Percentiles rank a stretch among this genome's conserved stretches.
Conservation (phyloP, 768 basidiomycete genomes). For the Naganishia vaughanmartiniae region DNA sequence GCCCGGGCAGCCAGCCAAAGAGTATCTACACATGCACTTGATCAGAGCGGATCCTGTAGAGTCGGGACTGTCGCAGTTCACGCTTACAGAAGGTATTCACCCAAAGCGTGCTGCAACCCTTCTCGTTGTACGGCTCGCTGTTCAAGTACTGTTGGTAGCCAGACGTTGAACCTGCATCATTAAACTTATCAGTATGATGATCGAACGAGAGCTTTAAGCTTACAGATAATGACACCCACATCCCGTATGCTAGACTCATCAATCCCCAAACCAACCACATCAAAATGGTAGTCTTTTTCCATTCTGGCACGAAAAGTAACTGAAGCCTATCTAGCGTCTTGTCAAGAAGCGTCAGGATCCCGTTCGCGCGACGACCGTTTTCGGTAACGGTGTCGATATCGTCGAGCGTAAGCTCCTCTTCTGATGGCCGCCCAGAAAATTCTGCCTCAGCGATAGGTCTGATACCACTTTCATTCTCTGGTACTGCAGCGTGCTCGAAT, state of each 20-base stretch:
- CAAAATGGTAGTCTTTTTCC: slow-evolving; percentile 48
- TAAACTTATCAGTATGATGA: background rate
- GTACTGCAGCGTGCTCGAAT: background rate
- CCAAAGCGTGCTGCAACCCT: slow-evolving; percentile 43
- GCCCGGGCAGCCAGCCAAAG: slow-evolving; percentile 48
- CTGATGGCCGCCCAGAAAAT: background rate
- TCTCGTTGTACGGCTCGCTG: slow-evolving; percentile 41
- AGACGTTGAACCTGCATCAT: slow-evolving; percentile 51
- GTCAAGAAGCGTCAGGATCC: background rate
- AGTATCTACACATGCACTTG: slow-evolving; percentile 21
- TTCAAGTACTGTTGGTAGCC: slow-evolving; percentile 50
- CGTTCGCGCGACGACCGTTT: background rate
- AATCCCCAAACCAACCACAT: slow-evolving; percentile 52
- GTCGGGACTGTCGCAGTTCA: background rate
- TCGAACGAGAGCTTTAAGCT: background rate
- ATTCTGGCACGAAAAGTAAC: slow-evolving; percentile 45
- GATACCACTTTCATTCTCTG: background rate
- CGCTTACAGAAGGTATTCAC: slow-evolving; percentile 43
- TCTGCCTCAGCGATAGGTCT: background rate
- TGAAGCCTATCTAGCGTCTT: slow-evolving; percentile 1
- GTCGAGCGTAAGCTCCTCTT: slow-evolving; percentile 2
- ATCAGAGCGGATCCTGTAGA: background rate
- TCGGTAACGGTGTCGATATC: background rate
- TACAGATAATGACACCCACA: slow-evolving; percentile 4
- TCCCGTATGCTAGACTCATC: slow-evolving; percentile 41